A percentile compares a stretch with the other conserved stretches of the same genome.
These are phyloP conservation scores for Corchorus capsularis DNA, from an alignment of 345 rosid genomes.

Conservation along the genomic window DNA sequence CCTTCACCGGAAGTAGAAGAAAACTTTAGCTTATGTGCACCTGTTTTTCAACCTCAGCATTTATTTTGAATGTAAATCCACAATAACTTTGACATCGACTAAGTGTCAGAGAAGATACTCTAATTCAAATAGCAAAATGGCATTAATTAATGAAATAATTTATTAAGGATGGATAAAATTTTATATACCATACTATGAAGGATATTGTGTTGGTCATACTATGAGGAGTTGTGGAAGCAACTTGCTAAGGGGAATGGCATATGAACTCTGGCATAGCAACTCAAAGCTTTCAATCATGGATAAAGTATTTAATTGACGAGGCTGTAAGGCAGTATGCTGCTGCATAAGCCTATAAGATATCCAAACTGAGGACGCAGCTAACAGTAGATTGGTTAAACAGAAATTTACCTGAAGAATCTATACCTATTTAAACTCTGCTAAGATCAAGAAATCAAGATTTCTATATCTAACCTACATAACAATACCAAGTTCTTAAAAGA, in stretches of 20 bases:
- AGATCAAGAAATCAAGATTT: neutral
- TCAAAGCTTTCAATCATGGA: conserved; percentile 28
- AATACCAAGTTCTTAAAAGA: neutral
- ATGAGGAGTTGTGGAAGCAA: conserved; percentile 27
- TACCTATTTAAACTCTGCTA: neutral
- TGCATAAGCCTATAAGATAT: conserved; percentile 35
- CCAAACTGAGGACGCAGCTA: conserved; percentile 20
- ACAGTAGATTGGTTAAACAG: conserved; percentile 17
- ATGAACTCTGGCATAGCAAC: conserved; percentile 33
- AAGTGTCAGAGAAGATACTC: neutral
- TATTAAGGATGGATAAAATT: conserved; percentile 10
- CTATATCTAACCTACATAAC: neutral
- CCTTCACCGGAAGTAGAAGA: neutral
- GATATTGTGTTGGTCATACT: conserved; percentile 27
- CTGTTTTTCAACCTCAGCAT: neutral
- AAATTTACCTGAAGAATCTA: neutral
- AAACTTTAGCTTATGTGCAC: neutral
- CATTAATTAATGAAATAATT: conserved; percentile 20
- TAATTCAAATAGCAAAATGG: conserved; percentile 9
- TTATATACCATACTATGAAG: conserved; percentile 33
- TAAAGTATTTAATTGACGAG: conserved; percentile 20
- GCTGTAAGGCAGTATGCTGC: conserved; percentile 28
- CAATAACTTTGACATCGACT: neutral
- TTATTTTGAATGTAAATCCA: neutral
- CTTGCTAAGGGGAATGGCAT: conserved; percentile 28